Base-by-base conservation (phyloP, 768 basidiomycete genomes). In the Termitomyces sp. region DNA sequence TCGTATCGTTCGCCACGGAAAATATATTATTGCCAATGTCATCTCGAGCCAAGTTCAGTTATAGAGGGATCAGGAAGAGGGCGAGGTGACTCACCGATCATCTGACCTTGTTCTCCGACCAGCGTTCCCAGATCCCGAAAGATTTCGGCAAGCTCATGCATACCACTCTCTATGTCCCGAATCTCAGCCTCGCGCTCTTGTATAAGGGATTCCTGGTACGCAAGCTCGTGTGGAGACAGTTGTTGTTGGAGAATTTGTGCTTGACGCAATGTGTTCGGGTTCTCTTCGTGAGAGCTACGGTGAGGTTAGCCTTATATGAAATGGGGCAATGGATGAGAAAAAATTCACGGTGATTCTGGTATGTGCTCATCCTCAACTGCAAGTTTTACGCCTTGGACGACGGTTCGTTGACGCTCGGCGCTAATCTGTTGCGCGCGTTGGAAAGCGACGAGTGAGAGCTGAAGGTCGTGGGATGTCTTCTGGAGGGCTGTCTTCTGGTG, bases 51-150 rank as follows among this genome's bases (percentile, higher is more conserved):
- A 19, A 5, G 8, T 47, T 35, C n/a, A 48, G 5, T 48, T 35
- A 44, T 40, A 2, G 4, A 22, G 30, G 3, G 11, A 12, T 3
- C 15, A 34, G 48, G 44, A 34, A 9, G 35, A 45, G 22, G 19
- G 45, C 22, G 26, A 45, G 44, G 42, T 37, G n/a, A 73, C 87
- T 50, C 60, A 96, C 96, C 95, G 51, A 99, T 74, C 90, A 98
- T 92, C 49, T 83, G 82, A 12, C 95, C 95, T 68, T 99, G 97
- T 67, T 98, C 92, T 56, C 85, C 83, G 1, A 99, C 95, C 45
- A 99, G 77, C 15, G 93, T 95, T 43, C 95, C 96, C 45, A 99
- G 74, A 71, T 98, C 95, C 48, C 90, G 83, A 78, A 99, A 98
- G 65, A 99, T 98, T 70, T 98, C 93, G 26, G 90, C 83, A 45